These are phyloP conservation scores for Penicillium coprophilum DNA, from an alignment of 495 filamentous ascomycete species.

Conservation along the genomic window DNA sequence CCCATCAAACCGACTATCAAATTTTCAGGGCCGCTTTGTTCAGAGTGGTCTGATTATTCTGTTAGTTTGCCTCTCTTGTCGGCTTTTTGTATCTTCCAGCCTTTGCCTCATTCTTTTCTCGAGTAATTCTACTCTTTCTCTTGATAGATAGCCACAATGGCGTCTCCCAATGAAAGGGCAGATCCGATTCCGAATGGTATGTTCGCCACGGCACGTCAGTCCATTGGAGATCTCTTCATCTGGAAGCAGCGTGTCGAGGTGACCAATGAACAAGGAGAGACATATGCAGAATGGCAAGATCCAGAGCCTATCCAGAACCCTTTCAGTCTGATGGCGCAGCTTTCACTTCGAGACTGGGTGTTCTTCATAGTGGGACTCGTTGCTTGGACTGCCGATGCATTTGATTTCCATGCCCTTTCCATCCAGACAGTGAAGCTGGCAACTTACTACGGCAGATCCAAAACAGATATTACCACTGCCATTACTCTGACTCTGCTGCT, in stretches of 20 bases:
- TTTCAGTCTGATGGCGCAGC: slow-evolving; percentile 56
- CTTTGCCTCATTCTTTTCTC: not conserved
- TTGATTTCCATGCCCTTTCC: slow-evolving; percentile 75
- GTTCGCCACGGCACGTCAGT: slow-evolving; percentile 57
- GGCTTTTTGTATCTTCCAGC: not conserved
- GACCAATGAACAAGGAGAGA: slow-evolving; percentile 54
- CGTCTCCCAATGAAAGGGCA: slow-evolving; percentile 46
- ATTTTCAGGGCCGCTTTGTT: not conserved
- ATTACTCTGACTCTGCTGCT: slow-evolving; percentile 74
- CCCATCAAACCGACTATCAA: not conserved
- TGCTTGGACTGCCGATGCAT: slow-evolving; percentile 69
- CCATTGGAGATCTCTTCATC: slow-evolving; percentile 60
- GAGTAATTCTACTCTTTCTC: not conserved
- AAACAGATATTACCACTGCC: slow-evolving; percentile 68
- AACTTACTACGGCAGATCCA: slow-evolving; percentile 60
- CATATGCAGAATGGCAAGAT: slow-evolving; percentile 56
- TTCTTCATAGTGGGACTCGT: slow-evolving; percentile 63
- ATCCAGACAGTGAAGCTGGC: slow-evolving; percentile 70
- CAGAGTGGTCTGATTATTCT: not conserved
- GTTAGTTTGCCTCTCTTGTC: not conserved
- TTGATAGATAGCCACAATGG: slow-evolving; percentile 2
- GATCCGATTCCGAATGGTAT: slow-evolving; percentile 60
- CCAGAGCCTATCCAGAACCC: slow-evolving; percentile 62
- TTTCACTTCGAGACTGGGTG: slow-evolving; percentile 57
- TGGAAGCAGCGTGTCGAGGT: slow-evolving; percentile 68